phyloP scores from a whole-genome alignment of 2,329 filamentous ascomycete species.

The Ophiocordyceps unilateralis region DNA sequence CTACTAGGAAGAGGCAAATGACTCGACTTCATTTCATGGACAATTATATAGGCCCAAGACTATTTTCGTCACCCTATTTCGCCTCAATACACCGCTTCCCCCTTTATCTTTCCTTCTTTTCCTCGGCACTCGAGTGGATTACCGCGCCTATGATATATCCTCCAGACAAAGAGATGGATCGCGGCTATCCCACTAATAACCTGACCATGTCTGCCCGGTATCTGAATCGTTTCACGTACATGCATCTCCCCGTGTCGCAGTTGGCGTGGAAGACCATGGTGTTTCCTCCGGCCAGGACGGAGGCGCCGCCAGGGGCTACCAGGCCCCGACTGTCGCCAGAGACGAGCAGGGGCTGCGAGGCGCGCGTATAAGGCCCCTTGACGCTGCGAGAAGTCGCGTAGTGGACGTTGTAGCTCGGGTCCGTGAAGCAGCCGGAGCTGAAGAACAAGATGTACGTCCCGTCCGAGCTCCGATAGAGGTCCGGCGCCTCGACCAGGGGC shows the following conservation, averaged over 20 bases:
- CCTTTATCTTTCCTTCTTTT: too few species aligned
- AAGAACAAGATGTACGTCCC: conserved; percentile 1
- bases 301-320: background rate
- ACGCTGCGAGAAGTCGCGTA: background rate
- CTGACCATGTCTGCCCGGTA: background rate
- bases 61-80: too few species aligned
- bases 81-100: too few species aligned
- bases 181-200: too few species aligned
- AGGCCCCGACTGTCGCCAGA: background rate
- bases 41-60: too few species aligned
- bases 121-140: too few species aligned
- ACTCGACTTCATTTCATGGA: too few species aligned
- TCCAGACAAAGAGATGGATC: too few species aligned
- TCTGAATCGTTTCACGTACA: background rate
- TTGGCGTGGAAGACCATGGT: conserved; percentile 1
- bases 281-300: background rate
- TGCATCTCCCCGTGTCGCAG: background rate
- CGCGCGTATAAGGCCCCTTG: background rate
- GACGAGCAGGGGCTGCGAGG: background rate
- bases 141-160: too few species aligned
- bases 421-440: background rate
- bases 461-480: background rate
- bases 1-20: background rate
- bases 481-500: conserved; percentile 1
- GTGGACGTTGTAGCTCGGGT: background rate